Percentiles rank a stretch among this genome's conserved stretches.
These are phyloP conservation scores for Pyricularia grisea DNA, from an alignment of 2,329 filamentous ascomycete genomes.

Conservation along the genomic window DNA sequence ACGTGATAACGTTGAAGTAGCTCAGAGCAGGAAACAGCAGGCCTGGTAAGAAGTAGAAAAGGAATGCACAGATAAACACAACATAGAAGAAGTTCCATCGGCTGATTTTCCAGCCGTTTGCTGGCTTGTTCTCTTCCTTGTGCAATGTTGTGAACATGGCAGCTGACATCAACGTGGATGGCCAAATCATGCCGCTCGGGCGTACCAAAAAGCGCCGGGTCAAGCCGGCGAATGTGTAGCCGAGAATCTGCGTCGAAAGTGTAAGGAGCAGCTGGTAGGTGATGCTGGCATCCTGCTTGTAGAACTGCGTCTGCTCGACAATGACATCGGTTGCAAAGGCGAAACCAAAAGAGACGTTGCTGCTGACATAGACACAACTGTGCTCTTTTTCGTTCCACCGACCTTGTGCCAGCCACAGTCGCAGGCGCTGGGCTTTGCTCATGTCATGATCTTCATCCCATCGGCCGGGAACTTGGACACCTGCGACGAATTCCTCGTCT, in stretches of 20 bases:
- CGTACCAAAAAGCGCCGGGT: conserved; percentile 74
- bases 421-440: conserved; percentile 32
- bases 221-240: conserved; percentile 78
- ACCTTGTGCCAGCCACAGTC: conserved; percentile 71
- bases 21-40: conserved; percentile 75
- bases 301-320: conserved; percentile 83
- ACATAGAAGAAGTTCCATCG: conserved; percentile 77
- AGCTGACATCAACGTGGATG: conserved; percentile 72
- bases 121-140: conserved; percentile 72
- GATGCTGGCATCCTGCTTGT: conserved; percentile 70
- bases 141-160: conserved; percentile 85
- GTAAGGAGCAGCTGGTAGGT: conserved; percentile 75
- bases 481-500: conserved; percentile 36
- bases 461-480: conserved; percentile 16
- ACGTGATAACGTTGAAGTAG: conserved; percentile 83
- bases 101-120: conserved; percentile 74
- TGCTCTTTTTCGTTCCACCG: conserved; percentile 85
- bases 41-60: conserved; percentile 80
- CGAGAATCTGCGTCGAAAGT: conserved; percentile 76
- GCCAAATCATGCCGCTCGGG: conserved; percentile 87
- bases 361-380: conserved; percentile 81
- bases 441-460: conserved; percentile 10
- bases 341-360: conserved; percentile 83
- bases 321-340: conserved; percentile 86
- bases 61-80: conserved; percentile 60